A percentile compares a stretch with the other conserved stretches of the same genome.
These are phyloP conservation scores for Teratosphaeria gauchensis DNA, from an alignment of 2,329 filamentous ascomycete species.

Conservation along the genomic window DNA sequence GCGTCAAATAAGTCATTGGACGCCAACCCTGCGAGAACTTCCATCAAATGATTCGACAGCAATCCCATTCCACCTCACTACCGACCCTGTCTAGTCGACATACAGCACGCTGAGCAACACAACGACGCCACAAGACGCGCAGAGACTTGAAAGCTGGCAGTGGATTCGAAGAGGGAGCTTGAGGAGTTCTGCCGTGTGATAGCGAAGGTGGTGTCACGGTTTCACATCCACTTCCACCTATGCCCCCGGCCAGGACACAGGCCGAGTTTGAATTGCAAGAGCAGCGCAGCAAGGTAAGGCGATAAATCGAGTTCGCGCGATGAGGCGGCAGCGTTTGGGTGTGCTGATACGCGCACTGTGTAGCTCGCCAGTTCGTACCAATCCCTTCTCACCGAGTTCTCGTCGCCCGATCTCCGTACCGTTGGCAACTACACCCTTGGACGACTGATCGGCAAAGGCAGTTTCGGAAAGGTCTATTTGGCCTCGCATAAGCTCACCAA, in stretches of 20 bases:
- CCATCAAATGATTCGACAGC: background rate
- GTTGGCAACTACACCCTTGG: constrained; percentile 94
- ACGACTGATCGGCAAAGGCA: constrained; percentile 88
- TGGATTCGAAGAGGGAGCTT: background rate
- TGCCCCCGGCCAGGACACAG: constrained; percentile 25
- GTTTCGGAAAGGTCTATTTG: constrained; percentile 96
- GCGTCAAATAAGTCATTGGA: too few relatives aligned
- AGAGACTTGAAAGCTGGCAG: background rate
- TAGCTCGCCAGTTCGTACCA: constrained; percentile 96
- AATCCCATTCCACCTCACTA: background rate
- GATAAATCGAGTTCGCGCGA: background rate
- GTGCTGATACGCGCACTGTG: background rate
- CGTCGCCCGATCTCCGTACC: constrained; percentile 76
- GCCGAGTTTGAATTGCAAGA: constrained; percentile 27
- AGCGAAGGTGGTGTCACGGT: background rate
- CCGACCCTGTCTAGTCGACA: background rate
- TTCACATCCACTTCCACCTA: constrained; percentile 7
- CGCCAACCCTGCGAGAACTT: background rate
- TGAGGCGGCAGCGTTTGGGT: constrained; percentile 1
- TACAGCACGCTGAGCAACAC: background rate
- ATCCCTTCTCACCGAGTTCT: constrained; percentile 93
- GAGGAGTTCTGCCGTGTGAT: background rate
- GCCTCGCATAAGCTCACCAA: constrained; percentile 95
- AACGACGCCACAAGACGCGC: background rate
- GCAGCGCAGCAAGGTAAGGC: constrained; percentile 26